A percentile compares a stretch with the other conserved stretches of the same genome.
phyloP scores from a whole-genome alignment of 495 filamentous ascomycete species.

The Xylaria cubensis region DNA sequence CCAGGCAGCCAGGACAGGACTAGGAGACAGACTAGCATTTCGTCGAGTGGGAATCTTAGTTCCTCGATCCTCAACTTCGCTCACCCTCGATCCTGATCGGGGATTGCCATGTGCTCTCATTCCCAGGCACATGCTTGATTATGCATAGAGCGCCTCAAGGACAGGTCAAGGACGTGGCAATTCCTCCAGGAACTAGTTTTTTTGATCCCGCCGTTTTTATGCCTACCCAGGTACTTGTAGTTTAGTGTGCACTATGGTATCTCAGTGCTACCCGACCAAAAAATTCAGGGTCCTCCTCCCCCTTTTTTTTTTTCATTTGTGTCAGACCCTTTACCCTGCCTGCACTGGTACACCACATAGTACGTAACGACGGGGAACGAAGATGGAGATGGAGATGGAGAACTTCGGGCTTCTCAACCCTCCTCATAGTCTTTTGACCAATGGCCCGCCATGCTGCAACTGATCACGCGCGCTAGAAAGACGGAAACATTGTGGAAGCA shows the following conservation, averaged over 20 bases:
- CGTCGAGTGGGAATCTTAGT: constrained; percentile 9
- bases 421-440: constrained; percentile 2
- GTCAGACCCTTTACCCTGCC: constrained; percentile 16
- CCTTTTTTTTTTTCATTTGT: constrained; percentile 21
- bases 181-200: constrained; percentile 17
- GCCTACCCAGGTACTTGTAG: constrained; percentile 3
- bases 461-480: constrained; percentile 23
- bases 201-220: constrained; percentile 12
- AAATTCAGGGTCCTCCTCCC: constrained; percentile 26
- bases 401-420: background rate
- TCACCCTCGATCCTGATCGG: background rate
- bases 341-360: background rate
- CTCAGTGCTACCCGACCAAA: constrained; percentile 6
- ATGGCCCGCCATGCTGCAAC: constrained; percentile 16
- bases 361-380: background rate
- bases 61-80: constrained; percentile 6
- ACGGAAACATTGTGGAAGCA: constrained; percentile 20
- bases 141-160: constrained; percentile 18
- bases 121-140: constrained; percentile 12
- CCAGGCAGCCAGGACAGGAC: too few relatives aligned
- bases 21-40: background rate
- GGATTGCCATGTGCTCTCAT: constrained; percentile 22
- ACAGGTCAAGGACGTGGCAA: background rate
- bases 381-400: background rate
- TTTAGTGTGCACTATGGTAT: background rate